Evolutionary conservation across 768 basidiomycete species (phyloP), one percentile per base, ranked within the genome.

Genomic region (Mycena olivaceomarginata): DNA sequence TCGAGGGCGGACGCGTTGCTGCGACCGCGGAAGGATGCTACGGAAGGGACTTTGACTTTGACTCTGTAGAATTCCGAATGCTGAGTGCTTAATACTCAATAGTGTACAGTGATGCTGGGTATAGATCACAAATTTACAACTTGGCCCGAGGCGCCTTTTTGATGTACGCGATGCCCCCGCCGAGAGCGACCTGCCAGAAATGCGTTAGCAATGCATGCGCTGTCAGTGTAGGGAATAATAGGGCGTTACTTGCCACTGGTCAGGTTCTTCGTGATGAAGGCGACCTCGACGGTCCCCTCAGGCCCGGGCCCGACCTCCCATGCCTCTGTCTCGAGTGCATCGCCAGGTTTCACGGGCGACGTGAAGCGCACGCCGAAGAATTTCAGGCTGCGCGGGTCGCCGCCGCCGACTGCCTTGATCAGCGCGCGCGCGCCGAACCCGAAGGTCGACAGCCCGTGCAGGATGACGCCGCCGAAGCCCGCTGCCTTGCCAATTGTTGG

Each of bases 381-480:
- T 77, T 89, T 92, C 75, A 98, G 86, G 2, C 93, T 87, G 5
- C 87, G 87, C 4, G 94, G 89, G 78, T 95, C 91, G 59, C 90
- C 90, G 0, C 88, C 90, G 0, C 92, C 95, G 13, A 93, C 89
- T 1, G 89, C 88, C 73, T 90, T 89, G 77, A 98, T 88, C 69
- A 97, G 85, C 3, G 92, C 95, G 59, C 96, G 93, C 4, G 95
- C 97, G 11, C 90, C 94, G 82, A 96, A 96, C 12, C 96, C 96
- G 82, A 91, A 97, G 0, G 94, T 92, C n/a, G 94, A 93, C 25
- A 97, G 89, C 40, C 96, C 96, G 82, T 98, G 96, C 4, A 97
- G 90, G 81, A 98, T 97, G 53, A 94, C 92, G 67, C 94, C 96
- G 4, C 95, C 95, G 81, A 98, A 97, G 18, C 96, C 95, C 22